A percentile compares a stretch with the other conserved stretches of the same genome.
Evolutionary conservation across 306 rosid species (phyloP).

Genomic region (Vicia faba): DNA sequence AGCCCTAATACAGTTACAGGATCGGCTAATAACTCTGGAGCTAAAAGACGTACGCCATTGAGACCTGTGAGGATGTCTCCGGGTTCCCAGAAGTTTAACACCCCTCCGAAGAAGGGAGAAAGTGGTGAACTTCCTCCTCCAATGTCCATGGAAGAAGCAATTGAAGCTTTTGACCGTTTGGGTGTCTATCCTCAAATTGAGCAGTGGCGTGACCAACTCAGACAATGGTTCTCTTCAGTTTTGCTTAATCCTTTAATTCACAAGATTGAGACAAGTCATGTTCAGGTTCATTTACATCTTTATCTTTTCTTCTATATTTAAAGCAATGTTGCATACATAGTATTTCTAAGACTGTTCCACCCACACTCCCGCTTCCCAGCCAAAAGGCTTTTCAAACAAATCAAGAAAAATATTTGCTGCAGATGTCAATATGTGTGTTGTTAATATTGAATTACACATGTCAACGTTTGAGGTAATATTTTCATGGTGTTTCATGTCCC

Average conservation of each 20-base stretch:
- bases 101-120: slow-evolving; percentile 93
- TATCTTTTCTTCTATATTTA: slow-evolving; percentile 24
- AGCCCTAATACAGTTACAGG: slow-evolving; percentile 68
- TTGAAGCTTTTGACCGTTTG: slow-evolving; percentile 75
- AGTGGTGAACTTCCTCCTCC: slow-evolving; percentile 85
- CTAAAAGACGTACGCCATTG: slow-evolving; percentile 80
- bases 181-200: slow-evolving; percentile 93
- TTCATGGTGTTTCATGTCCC: too few species aligned
- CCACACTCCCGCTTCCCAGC: background rate
- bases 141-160: slow-evolving; percentile 89
- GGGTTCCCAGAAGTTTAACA: slow-evolving; percentile 83
- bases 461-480: background rate
- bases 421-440: background rate
- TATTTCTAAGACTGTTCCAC: slow-evolving; percentile 16
- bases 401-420: background rate
- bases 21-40: slow-evolving; percentile 77
- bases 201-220: slow-evolving; percentile 87
- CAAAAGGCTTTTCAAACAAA: slow-evolving; percentile 7
- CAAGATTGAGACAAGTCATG: slow-evolving; percentile 83
- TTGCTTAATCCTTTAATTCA: slow-evolving; percentile 74
- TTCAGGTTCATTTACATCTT: slow-evolving; percentile 58
- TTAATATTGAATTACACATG: background rate
- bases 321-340: slow-evolving; percentile 23
- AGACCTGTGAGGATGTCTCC: slow-evolving; percentile 99
- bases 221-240: slow-evolving; percentile 87